Conservation (phyloP, 805 yeast species). For the Metschnikowia cubensis region DNA sequence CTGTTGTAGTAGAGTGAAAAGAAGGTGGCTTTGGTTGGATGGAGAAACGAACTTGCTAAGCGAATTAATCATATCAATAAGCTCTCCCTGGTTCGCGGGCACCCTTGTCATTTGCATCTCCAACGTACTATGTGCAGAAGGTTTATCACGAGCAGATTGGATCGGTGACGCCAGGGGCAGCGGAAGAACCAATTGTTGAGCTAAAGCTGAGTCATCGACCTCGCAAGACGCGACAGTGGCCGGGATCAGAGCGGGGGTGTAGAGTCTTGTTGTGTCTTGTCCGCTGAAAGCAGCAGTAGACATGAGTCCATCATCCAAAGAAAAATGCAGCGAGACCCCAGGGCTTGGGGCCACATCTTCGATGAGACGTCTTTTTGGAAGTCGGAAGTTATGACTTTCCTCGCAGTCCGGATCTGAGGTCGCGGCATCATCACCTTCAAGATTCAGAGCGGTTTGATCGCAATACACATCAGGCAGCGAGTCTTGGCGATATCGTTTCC, state of each 20-base stretch:
- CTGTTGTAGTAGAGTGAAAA: conserved; percentile 52
- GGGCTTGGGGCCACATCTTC: neutral
- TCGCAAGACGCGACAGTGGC: neutral
- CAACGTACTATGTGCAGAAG: conserved; percentile 20
- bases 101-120: conserved; percentile 16
- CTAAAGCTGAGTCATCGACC: neutral
- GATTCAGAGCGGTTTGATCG: conserved; percentile 16
- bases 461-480: conserved; percentile 17
- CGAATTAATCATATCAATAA: conserved; percentile 34
- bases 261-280: neutral
- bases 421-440: conserved; percentile 6
- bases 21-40: conserved; percentile 46
- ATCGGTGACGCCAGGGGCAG: conserved; percentile 65
- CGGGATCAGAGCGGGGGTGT: neutral
- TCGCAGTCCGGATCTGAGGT: neutral
- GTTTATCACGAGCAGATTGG: conserved; percentile 24
- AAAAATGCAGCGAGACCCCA: neutral
- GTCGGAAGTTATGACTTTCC: conserved; percentile 11
- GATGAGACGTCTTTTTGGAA: conserved; percentile 37
- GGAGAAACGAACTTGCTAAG: conserved; percentile 39
- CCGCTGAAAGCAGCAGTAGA: neutral
- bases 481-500: conserved; percentile 24
- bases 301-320: neutral
- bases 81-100: conserved; percentile 31
- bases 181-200: conserved; percentile 55